Conservation (phyloP, 2,329 filamentous ascomycete species). For the Rachicladosporium sp. region DNA sequence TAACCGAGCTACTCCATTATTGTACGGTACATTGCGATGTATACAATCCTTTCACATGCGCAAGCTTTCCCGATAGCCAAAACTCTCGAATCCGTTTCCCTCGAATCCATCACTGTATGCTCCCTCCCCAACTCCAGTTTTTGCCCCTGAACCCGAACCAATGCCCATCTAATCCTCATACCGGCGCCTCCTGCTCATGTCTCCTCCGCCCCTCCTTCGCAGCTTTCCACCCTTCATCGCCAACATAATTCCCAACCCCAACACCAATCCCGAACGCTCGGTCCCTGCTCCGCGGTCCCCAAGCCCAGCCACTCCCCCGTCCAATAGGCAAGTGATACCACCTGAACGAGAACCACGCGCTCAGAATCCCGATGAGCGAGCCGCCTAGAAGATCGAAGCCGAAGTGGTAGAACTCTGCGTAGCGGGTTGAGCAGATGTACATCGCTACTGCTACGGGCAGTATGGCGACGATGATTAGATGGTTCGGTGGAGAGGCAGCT, state of each 20-base stretch:
- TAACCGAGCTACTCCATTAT: no score
- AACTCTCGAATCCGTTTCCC: no score
- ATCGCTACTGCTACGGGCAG: conserved; percentile 62
- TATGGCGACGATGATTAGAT: conserved; percentile 58
- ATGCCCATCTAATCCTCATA: no score
- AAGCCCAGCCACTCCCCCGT: conserved; percentile 76
- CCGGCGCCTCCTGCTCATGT: no score
- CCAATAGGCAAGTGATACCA: conserved; percentile 75
- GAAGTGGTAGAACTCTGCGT: conserved; percentile 78
- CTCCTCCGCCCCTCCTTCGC: neutral
- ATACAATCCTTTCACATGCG: no score
- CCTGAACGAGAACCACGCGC: conserved; percentile 63
- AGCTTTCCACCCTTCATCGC: conserved; percentile 3
- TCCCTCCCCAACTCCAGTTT: no score
- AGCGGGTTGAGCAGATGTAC: conserved; percentile 76
- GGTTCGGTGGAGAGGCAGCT: conserved; percentile 71
- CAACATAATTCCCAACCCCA: conserved; percentile 25
- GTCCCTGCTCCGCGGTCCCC: conserved; percentile 62
- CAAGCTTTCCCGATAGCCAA: no score
- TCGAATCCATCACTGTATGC: no score
- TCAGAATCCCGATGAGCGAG: conserved; percentile 61
- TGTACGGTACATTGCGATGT: no score
- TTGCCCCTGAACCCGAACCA: no score
- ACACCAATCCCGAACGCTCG: conserved; percentile 59
- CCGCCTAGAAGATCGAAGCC: conserved; percentile 88